Evolutionary conservation across 305 asterid species (phyloP), one percentile per base, ranked within the genome.

Genomic region (Solanum hybrid): DNA sequence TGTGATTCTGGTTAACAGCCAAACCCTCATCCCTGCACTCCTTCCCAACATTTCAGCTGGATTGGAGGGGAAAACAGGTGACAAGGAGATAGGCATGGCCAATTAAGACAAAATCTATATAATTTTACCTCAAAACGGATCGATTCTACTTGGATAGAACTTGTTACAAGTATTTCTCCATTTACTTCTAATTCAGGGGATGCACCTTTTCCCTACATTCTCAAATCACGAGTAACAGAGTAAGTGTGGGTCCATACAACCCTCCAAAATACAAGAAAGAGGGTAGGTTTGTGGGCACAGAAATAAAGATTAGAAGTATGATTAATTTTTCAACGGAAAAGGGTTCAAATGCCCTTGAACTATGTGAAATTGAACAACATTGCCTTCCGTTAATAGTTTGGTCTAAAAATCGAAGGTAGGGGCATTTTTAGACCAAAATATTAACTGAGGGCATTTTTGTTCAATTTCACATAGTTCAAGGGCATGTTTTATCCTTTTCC

Each of bases 51-150:
- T 56, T 84, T 51, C 29, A 51, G 13, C 75, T 56, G 75, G n/a
- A 51, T 82, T 19, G 87, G 87, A 22, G 42, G 75, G 22, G 14
- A 24, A 27, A 51, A 19, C 13, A 51, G 15, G 75, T 51, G 40
- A 17, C 51, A 45, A 19, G 26, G 87, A 84, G 60, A 79, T 38
- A 72, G 80, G 38, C 84, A 80, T 38, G 29, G 80, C 81, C 84
- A 73, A 51, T 31, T 76, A 76, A 17, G 11, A 84, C 27, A 51
- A 45, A 84, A 84, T 51, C 75, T 19, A 45, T 31, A 31, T 84
- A 51, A 87, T 19, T 75, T 85, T 93, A 97, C 99, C 99, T 96
- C 99, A 90, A 96, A 97, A 45, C 99, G 98, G 75, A 97, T 96
- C 73, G 91, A 90, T 89, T 91, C 90, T 86, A 93, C 88, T 90